Percentiles rank a stretch among this genome's conserved stretches.
Conservation (phyloP, 371 early-diverging fungal species). For the Rhizopus microsporus region DNA sequence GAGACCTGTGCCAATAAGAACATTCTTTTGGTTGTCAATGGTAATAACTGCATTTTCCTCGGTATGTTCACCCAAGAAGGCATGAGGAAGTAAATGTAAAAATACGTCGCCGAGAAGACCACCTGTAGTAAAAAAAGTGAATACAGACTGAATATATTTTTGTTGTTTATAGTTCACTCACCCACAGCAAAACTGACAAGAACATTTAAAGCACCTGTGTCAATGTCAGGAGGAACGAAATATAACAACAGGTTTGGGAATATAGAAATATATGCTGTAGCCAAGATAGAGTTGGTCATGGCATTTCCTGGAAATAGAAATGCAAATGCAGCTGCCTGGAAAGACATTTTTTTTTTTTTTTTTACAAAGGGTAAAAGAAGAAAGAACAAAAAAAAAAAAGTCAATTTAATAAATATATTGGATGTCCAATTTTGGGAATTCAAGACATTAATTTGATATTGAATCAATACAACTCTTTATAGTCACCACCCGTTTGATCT, state of each 20-base stretch:
- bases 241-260: conserved; percentile 81
- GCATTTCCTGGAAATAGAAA: conserved; percentile 63
- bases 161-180: conserved; percentile 13
- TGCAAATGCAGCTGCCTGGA: conserved; percentile 13
- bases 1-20: conserved; percentile 70
- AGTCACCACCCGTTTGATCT: no score
- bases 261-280: conserved; percentile 82
- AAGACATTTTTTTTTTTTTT: conserved; percentile 1
- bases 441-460: no score
- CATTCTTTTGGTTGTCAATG: conserved; percentile 54
- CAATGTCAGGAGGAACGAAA: conserved; percentile 80
- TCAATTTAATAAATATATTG: no score
- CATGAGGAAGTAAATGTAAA: conserved; percentile 81
- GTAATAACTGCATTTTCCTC: not conserved
- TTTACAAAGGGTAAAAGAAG: not conserved
- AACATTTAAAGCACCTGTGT: conserved; percentile 66
- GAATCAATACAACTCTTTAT: no score
- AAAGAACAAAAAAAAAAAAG: conserved; percentile 1
- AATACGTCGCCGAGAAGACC: conserved; percentile 88
- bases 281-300: conserved; percentile 71
- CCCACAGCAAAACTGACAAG: conserved; percentile 85
- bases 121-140: conserved; percentile 30
- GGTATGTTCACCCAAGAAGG: conserved; percentile 51
- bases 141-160: not conserved
- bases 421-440: no score